Conservation (phyloP, 2,329 filamentous ascomycete genomes). For the Diaporthe amygdali region DNA sequence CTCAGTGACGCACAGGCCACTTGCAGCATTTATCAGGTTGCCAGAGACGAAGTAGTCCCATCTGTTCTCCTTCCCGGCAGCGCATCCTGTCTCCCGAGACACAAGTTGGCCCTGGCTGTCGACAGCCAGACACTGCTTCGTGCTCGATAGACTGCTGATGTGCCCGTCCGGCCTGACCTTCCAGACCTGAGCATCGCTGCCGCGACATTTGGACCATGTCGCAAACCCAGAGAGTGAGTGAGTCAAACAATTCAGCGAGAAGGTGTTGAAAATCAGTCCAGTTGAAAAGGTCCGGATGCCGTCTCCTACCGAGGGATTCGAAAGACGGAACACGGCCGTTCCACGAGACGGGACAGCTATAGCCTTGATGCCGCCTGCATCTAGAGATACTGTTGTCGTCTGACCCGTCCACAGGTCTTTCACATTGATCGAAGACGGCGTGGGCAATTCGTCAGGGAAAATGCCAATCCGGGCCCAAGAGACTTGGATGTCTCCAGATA, state of each 20-base stretch:
- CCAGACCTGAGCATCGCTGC: constrained; percentile 49
- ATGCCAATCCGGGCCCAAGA: constrained; percentile 43
- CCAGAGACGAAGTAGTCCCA: constrained; percentile 52
- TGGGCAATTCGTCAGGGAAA: constrained; percentile 30
- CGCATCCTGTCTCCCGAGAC: constrained; percentile 26
- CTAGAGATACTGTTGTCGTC: constrained; percentile 29
- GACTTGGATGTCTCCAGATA: constrained; percentile 35
- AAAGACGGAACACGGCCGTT: constrained; percentile 48
- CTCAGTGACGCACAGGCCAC: constrained; percentile 45
- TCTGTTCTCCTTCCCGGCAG: constrained; percentile 33
- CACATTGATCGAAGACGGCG: constrained; percentile 35
- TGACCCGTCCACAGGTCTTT: constrained; percentile 50
- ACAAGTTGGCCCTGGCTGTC: constrained; percentile 25
- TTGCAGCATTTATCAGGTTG: constrained; percentile 43
- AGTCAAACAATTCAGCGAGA: constrained; percentile 48
- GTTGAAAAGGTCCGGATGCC: constrained; percentile 42
- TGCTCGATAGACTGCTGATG: constrained; percentile 42
- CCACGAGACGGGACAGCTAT: constrained; percentile 42
- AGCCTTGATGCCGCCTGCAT: constrained; percentile 30
- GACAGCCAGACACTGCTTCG: constrained; percentile 38
- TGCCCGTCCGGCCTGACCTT: constrained; percentile 37
- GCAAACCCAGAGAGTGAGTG: constrained; percentile 34
- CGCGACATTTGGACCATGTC: constrained; percentile 43
- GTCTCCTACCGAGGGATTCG: constrained; percentile 32
- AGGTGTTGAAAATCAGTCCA: constrained; percentile 55